phyloP scores from a whole-genome alignment of 306 rosid species.

The Dicorynia guianensis region DNA sequence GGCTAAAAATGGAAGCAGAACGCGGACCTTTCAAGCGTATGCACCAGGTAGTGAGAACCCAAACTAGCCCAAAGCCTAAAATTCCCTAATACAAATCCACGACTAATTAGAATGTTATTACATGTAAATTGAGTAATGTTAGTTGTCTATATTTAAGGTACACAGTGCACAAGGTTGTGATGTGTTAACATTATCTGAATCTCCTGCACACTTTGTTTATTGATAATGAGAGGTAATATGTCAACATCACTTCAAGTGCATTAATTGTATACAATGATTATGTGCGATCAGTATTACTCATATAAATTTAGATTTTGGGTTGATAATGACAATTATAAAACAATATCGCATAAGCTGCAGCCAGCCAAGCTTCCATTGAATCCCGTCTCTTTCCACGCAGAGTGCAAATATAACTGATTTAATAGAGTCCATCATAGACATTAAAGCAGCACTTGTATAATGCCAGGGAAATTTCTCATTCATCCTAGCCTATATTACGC shows the following conservation, averaged over 20 bases:
- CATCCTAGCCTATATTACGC: conserved; percentile 35
- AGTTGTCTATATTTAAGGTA: too few relatives aligned
- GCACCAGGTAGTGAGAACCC: background rate
- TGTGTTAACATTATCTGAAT: too few relatives aligned
- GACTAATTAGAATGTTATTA: background rate
- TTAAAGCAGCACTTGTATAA: conserved; percentile 44
- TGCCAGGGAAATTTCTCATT: conserved; percentile 42
- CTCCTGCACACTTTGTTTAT: too few relatives aligned
- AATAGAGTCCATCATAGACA: conserved; percentile 46
- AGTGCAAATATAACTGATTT: conserved; percentile 39
- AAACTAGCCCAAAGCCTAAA: conserved; percentile 30
- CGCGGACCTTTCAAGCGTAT: conserved; percentile 32
- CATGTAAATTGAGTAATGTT: too few relatives aligned
- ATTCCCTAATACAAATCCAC: conserved; percentile 27
- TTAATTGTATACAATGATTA: too few relatives aligned
- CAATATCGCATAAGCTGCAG: conserved; percentile 18
- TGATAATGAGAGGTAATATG: too few relatives aligned
- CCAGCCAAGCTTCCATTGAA: conserved; percentile 41
- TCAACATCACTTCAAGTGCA: too few relatives aligned
- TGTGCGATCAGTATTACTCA: too few relatives aligned
- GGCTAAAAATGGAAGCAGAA: conserved; percentile 41
- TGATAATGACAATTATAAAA: too few relatives aligned
- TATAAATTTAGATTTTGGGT: too few relatives aligned
- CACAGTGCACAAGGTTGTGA: too few relatives aligned
- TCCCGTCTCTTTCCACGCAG: conserved; percentile 37